A percentile compares a stretch with the other conserved stretches of the same genome.
phyloP scores from a whole-genome alignment of 2,329 filamentous ascomycete species.

The Colletotrichum cuscutae region DNA sequence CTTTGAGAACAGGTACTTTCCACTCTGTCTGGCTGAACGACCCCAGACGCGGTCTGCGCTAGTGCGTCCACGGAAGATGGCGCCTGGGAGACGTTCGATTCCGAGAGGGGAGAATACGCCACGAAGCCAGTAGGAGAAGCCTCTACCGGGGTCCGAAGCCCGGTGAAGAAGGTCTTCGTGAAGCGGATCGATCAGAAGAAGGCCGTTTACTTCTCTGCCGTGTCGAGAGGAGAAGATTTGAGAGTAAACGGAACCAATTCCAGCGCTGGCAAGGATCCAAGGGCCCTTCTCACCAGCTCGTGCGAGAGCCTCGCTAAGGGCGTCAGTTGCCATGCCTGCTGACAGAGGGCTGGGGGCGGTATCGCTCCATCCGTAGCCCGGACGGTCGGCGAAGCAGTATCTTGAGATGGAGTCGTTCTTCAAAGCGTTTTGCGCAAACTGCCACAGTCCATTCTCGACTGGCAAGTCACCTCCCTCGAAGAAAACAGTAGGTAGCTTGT shows the following conservation, averaged over 20 bases:
- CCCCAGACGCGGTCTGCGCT: conserved; percentile 89
- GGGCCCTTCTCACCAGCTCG: conserved; percentile 85
- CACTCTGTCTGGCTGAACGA: conserved; percentile 78
- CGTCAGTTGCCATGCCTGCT: conserved; percentile 91
- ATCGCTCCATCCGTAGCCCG: conserved; percentile 87
- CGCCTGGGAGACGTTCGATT: conserved; percentile 81
- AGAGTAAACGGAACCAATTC: conserved; percentile 87
- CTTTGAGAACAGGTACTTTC: conserved; percentile 88
- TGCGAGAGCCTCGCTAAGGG: conserved; percentile 85
- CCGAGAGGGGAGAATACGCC: conserved; percentile 90
- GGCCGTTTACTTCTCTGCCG: conserved; percentile 76
- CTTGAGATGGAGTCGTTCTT: conserved; percentile 84
- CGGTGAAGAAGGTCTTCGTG: conserved; percentile 86
- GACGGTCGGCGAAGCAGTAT: conserved; percentile 96
- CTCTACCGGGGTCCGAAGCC: conserved; percentile 74
- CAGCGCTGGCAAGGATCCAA: conserved; percentile 88
- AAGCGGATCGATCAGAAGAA: conserved; percentile 87
- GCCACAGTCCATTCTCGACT: conserved; percentile 81
- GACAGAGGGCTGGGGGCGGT: conserved; percentile 94
- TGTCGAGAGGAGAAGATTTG: conserved; percentile 92
- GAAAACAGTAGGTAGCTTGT: conserved; percentile 79
- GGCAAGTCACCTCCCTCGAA: conserved; percentile 86
- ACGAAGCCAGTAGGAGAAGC: conserved; percentile 87
- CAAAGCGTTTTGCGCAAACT: conserved; percentile 80
- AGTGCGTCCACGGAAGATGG: conserved; percentile 82